A percentile compares a stretch with the other conserved stretches of the same genome.
Evolutionary conservation across 2,329 filamentous ascomycete genomes (phyloP).

Genomic region (Aspergillus candidus): DNA sequence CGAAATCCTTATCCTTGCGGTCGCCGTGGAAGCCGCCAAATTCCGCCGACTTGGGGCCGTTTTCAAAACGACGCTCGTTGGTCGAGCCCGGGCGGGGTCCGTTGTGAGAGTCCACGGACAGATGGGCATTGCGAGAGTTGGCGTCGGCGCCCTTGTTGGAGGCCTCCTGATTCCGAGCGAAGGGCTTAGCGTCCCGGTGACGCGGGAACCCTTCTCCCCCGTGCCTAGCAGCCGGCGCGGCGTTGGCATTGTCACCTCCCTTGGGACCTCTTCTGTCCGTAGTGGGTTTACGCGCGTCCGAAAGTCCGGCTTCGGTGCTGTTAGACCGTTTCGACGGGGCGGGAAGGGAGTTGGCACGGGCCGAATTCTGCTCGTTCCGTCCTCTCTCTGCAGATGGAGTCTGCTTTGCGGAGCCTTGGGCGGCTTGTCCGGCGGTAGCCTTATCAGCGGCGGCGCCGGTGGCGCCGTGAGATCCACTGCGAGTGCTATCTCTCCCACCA

Average conservation of each 20-base stretch:
- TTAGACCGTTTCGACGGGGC: conserved; percentile 32
- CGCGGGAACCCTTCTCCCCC: conserved; percentile 26
- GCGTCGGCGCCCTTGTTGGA: conserved; percentile 23
- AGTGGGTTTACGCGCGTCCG: conserved; percentile 29
- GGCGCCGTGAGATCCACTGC: conserved; percentile 37
- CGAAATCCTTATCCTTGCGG: conserved; percentile 31
- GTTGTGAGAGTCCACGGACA: conserved; percentile 30
- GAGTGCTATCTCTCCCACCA: conserved; percentile 48
- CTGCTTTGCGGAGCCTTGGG: conserved; percentile 27
- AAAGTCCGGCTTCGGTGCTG: conserved; percentile 26
- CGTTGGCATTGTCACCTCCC: conserved; percentile 26
- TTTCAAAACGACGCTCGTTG: conserved; percentile 35
- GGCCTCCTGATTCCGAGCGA: conserved; percentile 27
- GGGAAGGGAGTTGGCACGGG: conserved; percentile 36
- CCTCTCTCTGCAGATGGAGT: conserved; percentile 27
- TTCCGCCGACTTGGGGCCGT: conserved; percentile 34
- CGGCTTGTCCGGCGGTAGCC: conserved; percentile 22
- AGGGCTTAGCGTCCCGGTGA: conserved; percentile 31
- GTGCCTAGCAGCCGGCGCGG: conserved; percentile 21
- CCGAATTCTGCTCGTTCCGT: conserved; percentile 30
- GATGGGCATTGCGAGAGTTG: conserved; percentile 22
- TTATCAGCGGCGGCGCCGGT: conserved; percentile 29
- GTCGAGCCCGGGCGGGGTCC: conserved; percentile 22
- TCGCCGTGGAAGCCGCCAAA: conserved; percentile 26
- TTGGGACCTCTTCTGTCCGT: conserved; percentile 28